These are phyloP conservation scores for Pythium apleroticum DNA, from an alignment of 352 stramenopile species.

Conservation along the genomic window DNA sequence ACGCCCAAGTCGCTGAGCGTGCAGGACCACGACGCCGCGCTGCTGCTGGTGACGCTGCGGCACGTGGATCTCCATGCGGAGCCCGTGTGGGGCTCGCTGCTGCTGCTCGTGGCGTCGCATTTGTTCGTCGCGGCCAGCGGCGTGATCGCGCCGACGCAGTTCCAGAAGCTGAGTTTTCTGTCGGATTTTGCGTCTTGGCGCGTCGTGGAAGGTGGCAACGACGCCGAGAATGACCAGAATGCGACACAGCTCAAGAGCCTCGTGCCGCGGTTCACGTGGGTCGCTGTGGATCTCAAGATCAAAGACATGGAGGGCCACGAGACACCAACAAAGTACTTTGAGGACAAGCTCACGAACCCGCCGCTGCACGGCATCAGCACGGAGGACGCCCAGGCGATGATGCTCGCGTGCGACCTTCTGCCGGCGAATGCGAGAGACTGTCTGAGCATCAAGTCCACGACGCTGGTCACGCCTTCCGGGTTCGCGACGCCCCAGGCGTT, in stretches of 20 bases:
- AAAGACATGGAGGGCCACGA: slow-evolving; percentile 77
- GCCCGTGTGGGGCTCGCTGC: slow-evolving; percentile 63
- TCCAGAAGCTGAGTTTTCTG: slow-evolving; percentile 53
- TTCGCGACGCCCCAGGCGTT: slow-evolving; percentile 37
- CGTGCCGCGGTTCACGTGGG: slow-evolving; percentile 61
- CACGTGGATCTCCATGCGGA: slow-evolving; percentile 48
- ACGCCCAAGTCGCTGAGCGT: slow-evolving; percentile 41
- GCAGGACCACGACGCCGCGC: slow-evolving; percentile 48
- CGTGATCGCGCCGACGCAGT: slow-evolving; percentile 38
- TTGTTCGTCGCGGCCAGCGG: slow-evolving; percentile 43
- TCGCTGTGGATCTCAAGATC: slow-evolving; percentile 70
- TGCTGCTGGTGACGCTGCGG: slow-evolving; percentile 52
- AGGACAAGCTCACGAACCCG: slow-evolving; percentile 50
- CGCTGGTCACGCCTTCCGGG: slow-evolving; percentile 35
- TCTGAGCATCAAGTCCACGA: slow-evolving; percentile 58
- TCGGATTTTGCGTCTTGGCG: slow-evolving; percentile 48
- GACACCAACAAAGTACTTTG: slow-evolving; percentile 65
- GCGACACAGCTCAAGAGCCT: slow-evolving; percentile 47
- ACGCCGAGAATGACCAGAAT: slow-evolving; percentile 32
- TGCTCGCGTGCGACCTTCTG: slow-evolving; percentile 45
- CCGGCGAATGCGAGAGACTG: slow-evolving; percentile 41
- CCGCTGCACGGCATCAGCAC: slow-evolving; percentile 28
- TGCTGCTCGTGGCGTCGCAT: slow-evolving; percentile 62
- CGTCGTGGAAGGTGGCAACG: slow-evolving; percentile 27
- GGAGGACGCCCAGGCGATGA: slow-evolving; percentile 47